Evolutionary conservation across 176 grass and related monocot genomes (phyloP).

Genomic region (Pontederia paniculata): DNA sequence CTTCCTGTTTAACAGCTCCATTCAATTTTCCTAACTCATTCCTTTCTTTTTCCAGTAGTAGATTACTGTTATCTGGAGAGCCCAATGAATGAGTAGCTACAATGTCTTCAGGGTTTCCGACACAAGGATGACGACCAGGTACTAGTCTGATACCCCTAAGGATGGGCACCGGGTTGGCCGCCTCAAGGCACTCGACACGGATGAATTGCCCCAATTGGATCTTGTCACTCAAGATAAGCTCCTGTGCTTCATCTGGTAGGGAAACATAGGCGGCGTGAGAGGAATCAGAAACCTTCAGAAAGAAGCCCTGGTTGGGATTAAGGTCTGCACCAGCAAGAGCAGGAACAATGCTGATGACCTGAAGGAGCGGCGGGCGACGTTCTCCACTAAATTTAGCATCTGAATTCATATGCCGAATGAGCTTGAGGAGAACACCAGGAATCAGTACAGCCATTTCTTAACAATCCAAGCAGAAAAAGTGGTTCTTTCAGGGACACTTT

Average conservation of each 20-base stretch:
- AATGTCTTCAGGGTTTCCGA: constrained; percentile 44
- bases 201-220: constrained; percentile 92
- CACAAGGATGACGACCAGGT: constrained; percentile 54
- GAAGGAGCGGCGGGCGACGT: constrained; percentile 75
- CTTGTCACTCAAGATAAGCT: constrained; percentile 82
- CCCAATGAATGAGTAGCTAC: not conserved
- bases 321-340: constrained; percentile 64
- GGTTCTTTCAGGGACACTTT: no score
- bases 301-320: constrained; percentile 73
- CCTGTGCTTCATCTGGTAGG: constrained; percentile 61
- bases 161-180: constrained; percentile 66
- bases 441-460: constrained; percentile 55
- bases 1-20: constrained; percentile 15
- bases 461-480: no score
- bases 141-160: constrained; percentile 61
- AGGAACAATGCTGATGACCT: constrained; percentile 84
- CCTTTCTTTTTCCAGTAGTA: constrained; percentile 4
- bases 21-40: constrained; percentile 20
- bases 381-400: constrained; percentile 42
- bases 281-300: constrained; percentile 84
- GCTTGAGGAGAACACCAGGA: constrained; percentile 75
- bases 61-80: not conserved
- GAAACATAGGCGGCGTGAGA: constrained; percentile 63
- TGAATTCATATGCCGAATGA: constrained; percentile 81
- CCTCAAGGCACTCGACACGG: constrained; percentile 56